Evolutionary conservation across 495 filamentous ascomycete species (phyloP), one percentile per base, ranked within the genome.

Genomic region (Daldinia caldariorum): DNA sequence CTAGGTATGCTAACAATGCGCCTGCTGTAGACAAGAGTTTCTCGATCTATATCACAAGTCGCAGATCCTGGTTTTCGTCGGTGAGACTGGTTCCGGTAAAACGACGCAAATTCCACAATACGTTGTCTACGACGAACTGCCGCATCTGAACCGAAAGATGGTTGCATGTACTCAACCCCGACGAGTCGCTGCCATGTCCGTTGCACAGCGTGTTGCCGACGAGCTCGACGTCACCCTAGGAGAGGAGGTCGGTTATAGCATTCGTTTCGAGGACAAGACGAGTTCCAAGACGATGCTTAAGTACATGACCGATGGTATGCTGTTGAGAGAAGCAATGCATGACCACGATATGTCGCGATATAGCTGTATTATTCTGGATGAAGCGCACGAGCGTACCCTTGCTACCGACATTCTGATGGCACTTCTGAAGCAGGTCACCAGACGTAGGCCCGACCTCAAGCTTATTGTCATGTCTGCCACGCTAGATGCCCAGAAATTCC

Each of bases 271-370:
- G 79, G 95, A 99, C 78, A 92, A 89, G 81, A 98, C 96, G 0
- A 86, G 92, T 47, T 86, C 88, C 59, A 97, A 92, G 80, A 99
- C 96, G 8, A 86, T 97, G 41, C 83, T 99, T 54, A 99, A 98
- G 83, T 99, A 99, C 83, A 98, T 99, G 96, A 99, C 96, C 32
- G 96, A 99, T 78, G 96, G 96, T 89, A 98, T 98, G 95, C 88
- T 99, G 71, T 83, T 98, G 76, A 85, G 96, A 69, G 96, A 99
- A 83, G 94, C 96, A 35, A 99, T 99, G 96, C 89, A 97, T 81
- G 96, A 99, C 79, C 90, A 93, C 80, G 85, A 94, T 70, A 85
- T 99, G 71, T 87, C 87, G 18, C 90, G 94, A 10, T 99, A 99
- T 82, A 94, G 94, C 84, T 95, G 92, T 68, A 97, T 99, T 76